A percentile compares a stretch with the other conserved stretches of the same genome.
phyloP scores from a whole-genome alignment of 73 alveolate genomes.

The Paramecium sonneborni region DNA sequence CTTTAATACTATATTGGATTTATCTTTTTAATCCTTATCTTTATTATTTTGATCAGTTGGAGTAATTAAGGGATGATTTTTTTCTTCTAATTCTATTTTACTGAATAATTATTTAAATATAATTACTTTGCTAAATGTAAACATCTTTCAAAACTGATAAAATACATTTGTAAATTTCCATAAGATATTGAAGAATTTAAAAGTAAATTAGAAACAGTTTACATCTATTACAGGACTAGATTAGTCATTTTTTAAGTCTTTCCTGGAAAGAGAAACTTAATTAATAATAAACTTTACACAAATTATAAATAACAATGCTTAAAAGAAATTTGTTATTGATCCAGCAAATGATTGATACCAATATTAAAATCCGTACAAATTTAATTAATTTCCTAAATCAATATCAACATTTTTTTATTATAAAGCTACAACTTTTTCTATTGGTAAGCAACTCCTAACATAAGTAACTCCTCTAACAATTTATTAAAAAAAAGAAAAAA shows the following conservation, averaged over 20 bases:
- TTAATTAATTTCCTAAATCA: conserved; percentile 70
- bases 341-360: not conserved
- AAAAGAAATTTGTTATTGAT: not conserved
- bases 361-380: conserved; percentile 13
- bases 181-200: not conserved
- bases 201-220: not conserved
- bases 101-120: not conserved
- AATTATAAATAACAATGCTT: conserved; percentile 5
- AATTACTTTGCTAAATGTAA: not conserved
- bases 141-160: not conserved
- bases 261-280: not conserved
- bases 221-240: not conserved
- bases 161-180: not conserved
- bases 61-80: not conserved
- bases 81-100: not conserved
- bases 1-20: not conserved
- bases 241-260: not conserved
- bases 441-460: not conserved
- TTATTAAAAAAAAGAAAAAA: conserved; percentile 21
- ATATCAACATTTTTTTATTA: conserved; percentile 50
- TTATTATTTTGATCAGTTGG: not conserved
- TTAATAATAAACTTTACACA: not conserved
- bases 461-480: conserved; percentile 40
- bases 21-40: not conserved
- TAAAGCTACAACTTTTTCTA: not conserved